Base-by-base conservation (phyloP, 306 rosid species). In the Crataegus laevigata region DNA sequence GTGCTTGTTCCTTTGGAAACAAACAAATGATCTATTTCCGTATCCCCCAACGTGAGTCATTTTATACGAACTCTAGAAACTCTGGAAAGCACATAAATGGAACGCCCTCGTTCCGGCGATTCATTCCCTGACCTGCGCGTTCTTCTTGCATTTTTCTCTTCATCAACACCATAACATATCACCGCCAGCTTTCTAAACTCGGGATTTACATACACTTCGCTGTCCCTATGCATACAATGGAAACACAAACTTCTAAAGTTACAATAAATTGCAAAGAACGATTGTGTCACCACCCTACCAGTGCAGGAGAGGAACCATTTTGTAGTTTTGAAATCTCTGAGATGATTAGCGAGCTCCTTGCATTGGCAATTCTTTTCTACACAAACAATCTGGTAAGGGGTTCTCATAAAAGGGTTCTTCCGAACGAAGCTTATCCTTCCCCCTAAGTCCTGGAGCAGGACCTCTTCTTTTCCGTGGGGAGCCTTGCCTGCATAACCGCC, bases 321-420 rank as follows among this genome's bases (percentile, higher is more conserved):
- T 22, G 78, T 76, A 38, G 58, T 29, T 71, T 32, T 26, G 78
- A 76, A 43, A 62, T 25, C 57, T 55, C 69, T 19, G 38, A 54
- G 76, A 71, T 74, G 77, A 78, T 45, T 78, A 72, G 52, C 28
- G 87, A 78, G 18, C 66, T 54, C 71, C 77, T 83, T 55, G 32
- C 52, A 59, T 80, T 12, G 83, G 67, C 34, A 82, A 71, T 83
- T 78, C 84, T 71, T 77, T 85, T 80, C 70, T 84, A 81, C 98
- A 90, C 70, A 90, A 75, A 87, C 99, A 94, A 79, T 87, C 97
- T 0, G 96, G 99, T 76, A 86, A 85, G 77, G 99, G 96, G 76
- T 94, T 94, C 45, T 90, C 86, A 64, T 92, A 94, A 80, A 90
- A 90, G 17, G 97, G 79, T 85, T 94, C 97, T 85, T 94, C 99